Conservation (phyloP, 108 stramenopile species). For the Cyclotella sp. region DNA sequence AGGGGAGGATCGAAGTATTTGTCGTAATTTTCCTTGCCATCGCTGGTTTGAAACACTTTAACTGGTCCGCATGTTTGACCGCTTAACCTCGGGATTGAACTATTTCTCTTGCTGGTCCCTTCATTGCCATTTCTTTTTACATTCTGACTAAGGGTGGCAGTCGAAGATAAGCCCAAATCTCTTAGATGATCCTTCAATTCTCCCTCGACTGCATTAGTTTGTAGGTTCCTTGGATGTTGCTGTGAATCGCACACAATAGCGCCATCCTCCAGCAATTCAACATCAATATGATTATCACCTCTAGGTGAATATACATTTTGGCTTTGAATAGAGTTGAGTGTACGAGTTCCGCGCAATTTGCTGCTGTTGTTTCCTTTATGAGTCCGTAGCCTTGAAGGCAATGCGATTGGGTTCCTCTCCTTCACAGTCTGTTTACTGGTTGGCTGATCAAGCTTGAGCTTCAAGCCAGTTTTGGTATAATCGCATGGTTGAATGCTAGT, state of each 20-base stretch:
- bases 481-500: constrained; percentile 28
- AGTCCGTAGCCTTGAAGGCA: neutral
- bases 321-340: neutral
- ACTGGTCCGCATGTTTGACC: constrained; percentile 3
- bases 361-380: neutral
- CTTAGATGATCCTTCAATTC: neutral
- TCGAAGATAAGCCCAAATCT: constrained; percentile 8
- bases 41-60: constrained; percentile 8
- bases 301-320: neutral
- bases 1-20: neutral
- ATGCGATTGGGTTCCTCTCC: neutral
- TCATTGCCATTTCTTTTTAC: neutral
- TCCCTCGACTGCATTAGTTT: neutral
- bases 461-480: constrained; percentile 47
- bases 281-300: neutral
- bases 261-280: constrained; percentile 9
- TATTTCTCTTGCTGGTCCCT: constrained; percentile 12
- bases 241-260: neutral
- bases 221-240: neutral
- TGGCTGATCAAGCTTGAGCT: constrained; percentile 32
- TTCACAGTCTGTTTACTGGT: neutral
- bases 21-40: constrained; percentile 45
- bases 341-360: neutral
- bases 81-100: neutral
- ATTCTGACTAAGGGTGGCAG: neutral